phyloP scores from a whole-genome alignment of 2,329 filamentous ascomycete species.

The Cordyceps cateniannulata region DNA sequence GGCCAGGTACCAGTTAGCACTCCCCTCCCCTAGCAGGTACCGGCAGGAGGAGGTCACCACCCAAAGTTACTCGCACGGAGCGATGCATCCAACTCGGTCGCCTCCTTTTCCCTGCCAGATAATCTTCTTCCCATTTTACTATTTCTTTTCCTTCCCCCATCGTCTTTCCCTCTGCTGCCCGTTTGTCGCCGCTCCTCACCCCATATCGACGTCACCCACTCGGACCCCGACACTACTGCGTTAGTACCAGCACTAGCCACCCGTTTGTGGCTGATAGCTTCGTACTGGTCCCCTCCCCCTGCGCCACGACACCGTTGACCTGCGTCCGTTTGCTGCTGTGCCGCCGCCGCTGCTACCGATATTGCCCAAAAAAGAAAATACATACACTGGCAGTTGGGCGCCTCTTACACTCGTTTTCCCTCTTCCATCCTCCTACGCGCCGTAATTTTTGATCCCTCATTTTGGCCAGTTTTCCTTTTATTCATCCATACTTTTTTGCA shows the following conservation, averaged over 20 bases:
- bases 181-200: neutral
- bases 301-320: neutral
- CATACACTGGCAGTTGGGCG: neutral
- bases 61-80: neutral
- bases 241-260: neutral
- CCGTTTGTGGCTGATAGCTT: neutral
- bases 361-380: neutral
- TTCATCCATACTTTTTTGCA: neutral
- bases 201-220: neutral
- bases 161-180: neutral
- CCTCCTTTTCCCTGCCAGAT: neutral
- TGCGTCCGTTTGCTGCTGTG: neutral
- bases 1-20: neutral
- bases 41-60: neutral
- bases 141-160: neutral
- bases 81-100: neutral
- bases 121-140: neutral
- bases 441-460: neutral
- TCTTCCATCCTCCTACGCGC: neutral
- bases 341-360: neutral
- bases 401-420: neutral
- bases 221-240: neutral
- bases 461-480: neutral
- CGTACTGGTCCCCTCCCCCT: neutral
- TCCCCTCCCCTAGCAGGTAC: neutral